Evolutionary conservation across 2,329 filamentous ascomycete genomes (phyloP).

Genomic region (Huntiella moniliformis): DNA sequence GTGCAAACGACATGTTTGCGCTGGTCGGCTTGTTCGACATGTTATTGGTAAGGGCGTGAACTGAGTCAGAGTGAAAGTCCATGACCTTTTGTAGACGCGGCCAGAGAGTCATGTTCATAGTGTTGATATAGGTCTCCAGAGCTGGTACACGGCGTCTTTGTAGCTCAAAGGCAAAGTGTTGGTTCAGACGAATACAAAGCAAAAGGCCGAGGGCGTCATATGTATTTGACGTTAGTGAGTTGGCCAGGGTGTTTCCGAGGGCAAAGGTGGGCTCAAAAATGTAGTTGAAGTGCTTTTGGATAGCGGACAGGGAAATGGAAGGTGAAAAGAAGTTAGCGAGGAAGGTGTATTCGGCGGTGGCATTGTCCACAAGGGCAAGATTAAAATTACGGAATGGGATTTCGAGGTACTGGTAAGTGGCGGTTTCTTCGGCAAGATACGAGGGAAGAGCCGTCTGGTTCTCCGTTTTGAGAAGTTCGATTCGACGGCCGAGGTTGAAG

Average conservation of each 20-base stretch:
- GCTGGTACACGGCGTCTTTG: slow-evolving; percentile 81
- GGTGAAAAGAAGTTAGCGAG: slow-evolving; percentile 77
- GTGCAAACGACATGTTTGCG: slow-evolving; percentile 41
- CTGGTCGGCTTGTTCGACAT: slow-evolving; percentile 28
- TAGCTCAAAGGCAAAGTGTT: slow-evolving; percentile 83
- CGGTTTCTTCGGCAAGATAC: slow-evolving; percentile 80
- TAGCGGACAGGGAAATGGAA: slow-evolving; percentile 51
- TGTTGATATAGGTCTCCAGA: slow-evolving; percentile 82
- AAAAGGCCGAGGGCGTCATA: slow-evolving; percentile 75
- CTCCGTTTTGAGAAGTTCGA: slow-evolving; percentile 59
- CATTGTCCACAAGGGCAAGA: slow-evolving; percentile 80
- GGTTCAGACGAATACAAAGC: slow-evolving; percentile 82
- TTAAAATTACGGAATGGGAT: slow-evolving; percentile 89
- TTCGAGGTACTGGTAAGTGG: slow-evolving; percentile 70
- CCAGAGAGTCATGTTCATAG: slow-evolving; percentile 90
- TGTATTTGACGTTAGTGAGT: slow-evolving; percentile 53
- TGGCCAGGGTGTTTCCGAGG: slow-evolving; percentile 63
- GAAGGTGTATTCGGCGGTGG: slow-evolving; percentile 87
- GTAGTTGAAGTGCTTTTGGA: slow-evolving; percentile 67
- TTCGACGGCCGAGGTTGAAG: slow-evolving; percentile 71
- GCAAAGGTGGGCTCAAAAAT: slow-evolving; percentile 81
- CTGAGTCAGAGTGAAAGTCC: slow-evolving; percentile 77
- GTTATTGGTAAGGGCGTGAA: slow-evolving; percentile 42
- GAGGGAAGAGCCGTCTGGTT: slow-evolving; percentile 65
- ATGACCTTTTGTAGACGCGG: slow-evolving; percentile 87